Conservation (phyloP, 768 basidiomycete species). For the Termitomyces titanicus region DNA sequence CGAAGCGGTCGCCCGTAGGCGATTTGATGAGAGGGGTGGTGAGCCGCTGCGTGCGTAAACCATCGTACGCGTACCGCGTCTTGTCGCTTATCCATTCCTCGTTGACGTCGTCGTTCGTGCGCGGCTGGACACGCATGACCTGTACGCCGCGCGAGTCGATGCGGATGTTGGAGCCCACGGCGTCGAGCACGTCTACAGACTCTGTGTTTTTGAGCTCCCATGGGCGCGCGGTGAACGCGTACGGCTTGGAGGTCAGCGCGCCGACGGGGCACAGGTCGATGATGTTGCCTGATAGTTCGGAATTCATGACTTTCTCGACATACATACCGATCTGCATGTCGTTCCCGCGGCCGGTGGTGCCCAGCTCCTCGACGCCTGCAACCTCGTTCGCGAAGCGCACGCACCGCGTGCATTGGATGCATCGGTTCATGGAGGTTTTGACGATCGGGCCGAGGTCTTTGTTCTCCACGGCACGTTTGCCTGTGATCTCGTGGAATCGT, state of each 20-base stretch:
- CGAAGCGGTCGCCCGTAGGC: slow-evolving; percentile 76
- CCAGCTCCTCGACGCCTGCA: slow-evolving; percentile 96
- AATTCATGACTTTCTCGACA: slow-evolving; percentile 95
- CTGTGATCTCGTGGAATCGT: slow-evolving; percentile 96
- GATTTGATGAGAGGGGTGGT: slow-evolving; percentile 88
- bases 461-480: slow-evolving; percentile 97
- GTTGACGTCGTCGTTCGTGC: slow-evolving; percentile 96
- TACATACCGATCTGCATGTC: slow-evolving; percentile 99
- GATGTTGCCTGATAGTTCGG: slow-evolving; percentile 95
- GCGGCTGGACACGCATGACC: slow-evolving; percentile 96
- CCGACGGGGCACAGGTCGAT: slow-evolving; percentile 98
- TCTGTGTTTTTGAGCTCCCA: slow-evolving; percentile 99
- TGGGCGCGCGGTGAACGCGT: slow-evolving; percentile 94
- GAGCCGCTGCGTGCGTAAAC: slow-evolving; percentile 90
- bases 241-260: slow-evolving; percentile 96
- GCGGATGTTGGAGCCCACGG: slow-evolving; percentile 93
- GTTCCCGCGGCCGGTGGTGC: slow-evolving; percentile 95
- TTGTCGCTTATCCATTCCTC: slow-evolving; percentile 99
- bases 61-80: slow-evolving; percentile 95
- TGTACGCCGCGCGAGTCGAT: slow-evolving; percentile 93
- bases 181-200: slow-evolving; percentile 92
- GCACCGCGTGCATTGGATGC: slow-evolving; percentile 99
- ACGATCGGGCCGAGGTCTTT: slow-evolving; percentile 97
- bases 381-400: slow-evolving; percentile 99
- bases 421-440: slow-evolving; percentile 98